Conservation (phyloP, 1,139 yeast species). For the Candida sp. region DNA sequence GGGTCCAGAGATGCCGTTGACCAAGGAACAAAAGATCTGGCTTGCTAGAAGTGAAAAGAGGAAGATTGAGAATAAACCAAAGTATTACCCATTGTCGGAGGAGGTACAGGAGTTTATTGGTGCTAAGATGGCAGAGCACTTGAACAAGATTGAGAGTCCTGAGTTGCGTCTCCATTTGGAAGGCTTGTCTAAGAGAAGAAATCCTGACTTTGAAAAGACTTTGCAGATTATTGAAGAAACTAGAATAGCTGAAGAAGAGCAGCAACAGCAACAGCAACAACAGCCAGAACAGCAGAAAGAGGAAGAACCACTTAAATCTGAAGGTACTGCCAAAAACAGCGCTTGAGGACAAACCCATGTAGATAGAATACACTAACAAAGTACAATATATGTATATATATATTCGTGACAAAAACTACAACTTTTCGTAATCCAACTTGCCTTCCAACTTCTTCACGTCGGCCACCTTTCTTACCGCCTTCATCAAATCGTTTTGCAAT, state of each 20-base stretch:
- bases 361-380: no score
- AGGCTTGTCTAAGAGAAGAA: slow-evolving; percentile 32
- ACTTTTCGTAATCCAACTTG: slow-evolving; percentile 90
- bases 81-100: slow-evolving; percentile 56
- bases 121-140: slow-evolving; percentile 61
- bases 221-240: slow-evolving; percentile 12
- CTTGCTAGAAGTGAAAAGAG: slow-evolving; percentile 38
- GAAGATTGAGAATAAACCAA: slow-evolving; percentile 47
- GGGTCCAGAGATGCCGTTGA: slow-evolving; percentile 80
- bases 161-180: slow-evolving; percentile 45
- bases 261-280: no score
- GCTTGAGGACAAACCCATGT: slow-evolving; percentile 3
- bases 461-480: slow-evolving; percentile 97
- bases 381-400: no score
- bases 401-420: no score
- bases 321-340: not conserved
- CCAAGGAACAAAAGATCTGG: slow-evolving; percentile 64
- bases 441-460: slow-evolving; percentile 99
- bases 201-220: slow-evolving; percentile 38
- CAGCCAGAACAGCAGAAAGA: no score
- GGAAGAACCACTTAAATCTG: no score
- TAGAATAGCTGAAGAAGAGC: slow-evolving; percentile 4
- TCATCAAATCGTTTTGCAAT: slow-evolving; percentile 92
- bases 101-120: slow-evolving; percentile 79
- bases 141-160: slow-evolving; percentile 45